Conservation (phyloP, 805 yeast genomes). For the Candida parachauliodes region DNA sequence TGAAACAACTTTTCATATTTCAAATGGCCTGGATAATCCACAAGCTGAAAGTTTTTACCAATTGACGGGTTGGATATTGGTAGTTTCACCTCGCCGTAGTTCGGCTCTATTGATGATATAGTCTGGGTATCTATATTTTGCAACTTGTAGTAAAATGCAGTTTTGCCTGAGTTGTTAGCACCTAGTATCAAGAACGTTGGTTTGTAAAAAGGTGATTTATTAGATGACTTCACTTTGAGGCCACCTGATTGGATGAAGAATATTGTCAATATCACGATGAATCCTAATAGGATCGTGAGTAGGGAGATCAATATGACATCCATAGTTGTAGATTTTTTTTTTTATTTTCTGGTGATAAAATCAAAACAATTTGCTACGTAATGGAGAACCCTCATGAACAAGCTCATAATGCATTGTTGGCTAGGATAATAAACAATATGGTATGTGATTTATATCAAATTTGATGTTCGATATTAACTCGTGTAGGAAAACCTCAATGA, state of each 20-base stretch:
- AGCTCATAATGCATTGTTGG: conserved; percentile 68
- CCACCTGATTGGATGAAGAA: conserved; percentile 23
- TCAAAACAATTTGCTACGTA: conserved; percentile 5
- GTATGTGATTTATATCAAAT: too few relatives aligned
- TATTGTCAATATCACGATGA: conserved; percentile 19
- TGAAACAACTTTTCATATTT: conserved; percentile 62
- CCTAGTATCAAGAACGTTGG: conserved; percentile 68
- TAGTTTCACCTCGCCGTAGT: conserved; percentile 22
- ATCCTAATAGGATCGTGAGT: conserved; percentile 24
- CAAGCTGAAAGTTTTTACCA: conserved; percentile 43
- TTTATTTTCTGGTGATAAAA: conserved; percentile 1
- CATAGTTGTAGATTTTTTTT: conserved; percentile 15
- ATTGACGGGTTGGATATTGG: conserved; percentile 35
- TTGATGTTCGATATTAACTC: too few relatives aligned
- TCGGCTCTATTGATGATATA: conserved; percentile 38
- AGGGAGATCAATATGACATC: conserved; percentile 25
- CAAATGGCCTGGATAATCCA: conserved; percentile 88
- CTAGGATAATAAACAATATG: conserved; percentile 73
- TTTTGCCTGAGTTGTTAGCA: conserved; percentile 63
- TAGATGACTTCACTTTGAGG: conserved; percentile 9
- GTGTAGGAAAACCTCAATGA: conserved; percentile 65
- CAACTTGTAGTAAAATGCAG: conserved; percentile 46
- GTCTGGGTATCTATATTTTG: conserved; percentile 20
- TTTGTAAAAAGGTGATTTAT: conserved; percentile 19
- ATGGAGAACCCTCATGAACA: conserved; percentile 90